A percentile compares a stretch with the other conserved stretches of the same genome.
phyloP scores from a whole-genome alignment of 2,329 filamentous ascomycete species.

The Mariannaea elegans region DNA sequence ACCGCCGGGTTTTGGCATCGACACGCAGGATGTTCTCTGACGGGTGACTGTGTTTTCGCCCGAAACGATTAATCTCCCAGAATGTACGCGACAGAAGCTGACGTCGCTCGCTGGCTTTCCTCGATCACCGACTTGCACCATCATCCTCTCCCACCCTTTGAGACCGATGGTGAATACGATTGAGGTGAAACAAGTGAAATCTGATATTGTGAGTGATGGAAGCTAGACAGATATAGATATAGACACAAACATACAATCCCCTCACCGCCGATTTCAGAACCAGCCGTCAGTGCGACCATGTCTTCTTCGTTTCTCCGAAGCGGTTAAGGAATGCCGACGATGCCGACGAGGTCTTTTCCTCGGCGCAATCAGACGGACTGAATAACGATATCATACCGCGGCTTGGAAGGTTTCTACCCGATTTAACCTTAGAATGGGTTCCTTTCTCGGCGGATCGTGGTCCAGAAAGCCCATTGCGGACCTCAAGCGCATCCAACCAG shows the following conservation, averaged over 20 bases:
- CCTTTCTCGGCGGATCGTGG: neutral
- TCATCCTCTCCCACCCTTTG: slow-evolving; percentile 7
- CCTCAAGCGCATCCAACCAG: slow-evolving; percentile 5
- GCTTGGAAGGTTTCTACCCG: neutral
- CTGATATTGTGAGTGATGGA: slow-evolving; percentile 4
- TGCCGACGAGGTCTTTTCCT: neutral
- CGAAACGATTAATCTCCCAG: neutral
- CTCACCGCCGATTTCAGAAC: slow-evolving; percentile 7
- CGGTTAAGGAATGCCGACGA: slow-evolving; percentile 4
- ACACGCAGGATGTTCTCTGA: neutral
- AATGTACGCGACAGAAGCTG: slow-evolving; percentile 6
- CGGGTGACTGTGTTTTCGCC: neutral
- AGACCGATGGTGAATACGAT: neutral
- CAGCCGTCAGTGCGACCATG: neutral
- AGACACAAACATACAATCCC: neutral
- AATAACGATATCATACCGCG: slow-evolving; percentile 7
- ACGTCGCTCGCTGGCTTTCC: slow-evolving; percentile 11
- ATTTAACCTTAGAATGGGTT: neutral
- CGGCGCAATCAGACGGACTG: slow-evolving; percentile 6
- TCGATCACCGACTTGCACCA: slow-evolving; percentile 8
- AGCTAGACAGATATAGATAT: neutral
- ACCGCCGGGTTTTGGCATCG: neutral
- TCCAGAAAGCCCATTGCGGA: neutral
- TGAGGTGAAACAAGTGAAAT: neutral
- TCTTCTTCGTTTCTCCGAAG: slow-evolving; percentile 1